Evolutionary conservation across 306 rosid species (phyloP), one percentile per base, ranked within the genome.

Genomic region (Hylodesmum podocarpum): DNA sequence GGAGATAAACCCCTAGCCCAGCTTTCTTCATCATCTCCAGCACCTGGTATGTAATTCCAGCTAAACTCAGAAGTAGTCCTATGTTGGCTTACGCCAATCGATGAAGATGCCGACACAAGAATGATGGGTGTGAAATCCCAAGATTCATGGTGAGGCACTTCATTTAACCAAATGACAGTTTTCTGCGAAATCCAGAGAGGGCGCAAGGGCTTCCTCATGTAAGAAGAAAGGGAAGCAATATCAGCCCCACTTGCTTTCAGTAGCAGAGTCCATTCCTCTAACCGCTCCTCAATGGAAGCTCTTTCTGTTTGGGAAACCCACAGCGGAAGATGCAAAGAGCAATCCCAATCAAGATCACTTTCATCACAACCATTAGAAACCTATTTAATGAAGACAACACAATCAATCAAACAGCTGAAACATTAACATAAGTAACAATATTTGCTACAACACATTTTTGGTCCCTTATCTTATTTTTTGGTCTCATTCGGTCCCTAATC

Each of bases 41-140:
- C 97, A 51, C 98, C 97, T 0, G 97, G 81, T 59, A 92, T 92
- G 71, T 94, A 94, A 78, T 86, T 94, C 98, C 98, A 94, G 81
- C 98, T 94, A 82, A 87, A 90, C 82, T 90, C 92, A 3, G 96
- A 88, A 72, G 87, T 84, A 51, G 91, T 89, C 72, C 86, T 84
- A 6, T 79, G 86, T 66, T 88, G 96, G 75, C 83, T 75, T 15
- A 73, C 37, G 1, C 86, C 91, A 1, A 74, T 47, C 0, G 95
- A 61, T 15, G 86, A 78, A 34, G 98, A 94, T 4, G 98, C 93
- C 1, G 95, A 84, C 12, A 95, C 86, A 62, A 92, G 98, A 75
- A 95, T 90, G 76, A 90, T 80, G 37, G 98, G 97, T 6, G 98
- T 95, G 87, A 95, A 95, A 85, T 92, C 89, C 97, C 97, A 95